These are phyloP conservation scores for Scheffersomyces amazonensis DNA, from an alignment of 805 yeast genomes.

Conservation along the genomic window DNA sequence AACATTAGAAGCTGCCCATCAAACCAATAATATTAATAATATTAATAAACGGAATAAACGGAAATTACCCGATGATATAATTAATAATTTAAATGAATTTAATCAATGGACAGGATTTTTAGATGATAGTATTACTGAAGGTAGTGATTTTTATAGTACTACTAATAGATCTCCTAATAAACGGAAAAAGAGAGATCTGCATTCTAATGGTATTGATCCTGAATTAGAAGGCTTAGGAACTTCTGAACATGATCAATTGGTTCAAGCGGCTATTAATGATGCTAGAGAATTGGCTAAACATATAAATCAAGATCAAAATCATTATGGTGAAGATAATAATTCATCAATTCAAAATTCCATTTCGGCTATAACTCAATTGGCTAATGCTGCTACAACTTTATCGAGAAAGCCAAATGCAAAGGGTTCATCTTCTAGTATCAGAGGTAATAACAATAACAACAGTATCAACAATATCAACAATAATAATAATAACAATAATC, in stretches of 20 bases:
- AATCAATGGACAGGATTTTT: constrained; percentile 55
- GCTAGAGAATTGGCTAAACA: constrained; percentile 60
- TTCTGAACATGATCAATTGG: constrained; percentile 60
- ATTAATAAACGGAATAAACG: constrained; percentile 18
- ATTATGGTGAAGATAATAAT: not conserved
- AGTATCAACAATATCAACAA: not conserved
- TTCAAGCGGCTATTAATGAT: constrained; percentile 67
- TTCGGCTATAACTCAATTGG: constrained; percentile 9
- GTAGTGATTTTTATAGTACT: constrained; percentile 2
- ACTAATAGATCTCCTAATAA: constrained; percentile 1
- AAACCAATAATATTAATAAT: not conserved
- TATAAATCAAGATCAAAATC: not conserved
- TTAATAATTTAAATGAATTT: constrained; percentile 42
- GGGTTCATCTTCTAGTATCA: not conserved
- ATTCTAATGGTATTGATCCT: constrained; percentile 25
- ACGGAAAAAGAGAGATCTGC: constrained; percentile 10
- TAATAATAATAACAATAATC: not conserved
- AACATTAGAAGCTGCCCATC: constrained; percentile 37
- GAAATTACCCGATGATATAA: constrained; percentile 27
- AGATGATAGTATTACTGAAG: constrained; percentile 32
- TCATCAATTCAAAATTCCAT: not conserved
- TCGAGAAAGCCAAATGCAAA: not conserved
- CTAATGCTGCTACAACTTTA: constrained; percentile 9
- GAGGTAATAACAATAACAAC: not conserved
- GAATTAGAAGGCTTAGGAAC: constrained; percentile 34